Evolutionary conservation across 306 rosid genomes (phyloP), one percentile per base, ranked within the genome.

Genomic region (Cicer cuneatum): DNA sequence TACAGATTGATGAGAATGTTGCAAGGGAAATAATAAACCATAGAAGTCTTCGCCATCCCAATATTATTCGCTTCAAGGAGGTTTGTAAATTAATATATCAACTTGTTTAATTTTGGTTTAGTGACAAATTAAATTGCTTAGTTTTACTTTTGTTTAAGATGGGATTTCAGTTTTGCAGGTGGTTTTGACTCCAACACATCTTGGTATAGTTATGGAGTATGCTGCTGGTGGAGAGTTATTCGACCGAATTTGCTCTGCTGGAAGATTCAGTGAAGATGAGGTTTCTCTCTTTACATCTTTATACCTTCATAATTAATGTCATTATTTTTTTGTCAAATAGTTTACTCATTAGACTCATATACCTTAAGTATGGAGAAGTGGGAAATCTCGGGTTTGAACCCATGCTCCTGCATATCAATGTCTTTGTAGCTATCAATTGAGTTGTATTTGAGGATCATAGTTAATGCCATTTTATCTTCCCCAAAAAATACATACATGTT

Each of bases 141-240:
- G 14, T 10, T 60, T 53, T 14, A 24, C 7, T 29, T 73, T 13
- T 52, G 64, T 84, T 68, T 81, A 33, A 77, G 64, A 19, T 33
- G 72, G 18, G 7, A n/a, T 74, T 83, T 72, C 73, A 79, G 68
- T 71, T 64, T 79, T 78, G 81, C 85, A 91, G 97, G 85, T 89
- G 76, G 92, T 91, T 48, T 82, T 91, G 88, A 91, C 97, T 67
- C 92, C 95, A 1, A 89, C 97, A 1, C 97, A 91, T 87, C 85
- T 91, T 40, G 94, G 89, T 60, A 91, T 91, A 43, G 97, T 89
- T 38, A 89, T 91, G 97, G 97, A 91, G 86, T 89, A 91, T 76
- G 97, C 97, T 6, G 95, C 97, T 6, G 94, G 97, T 65, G 97
- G 97, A 71, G 94, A 91, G 81, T 90, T 91, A 19, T 91, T 91